Evolutionary conservation across 495 filamentous ascomycete genomes (phyloP), one percentile per base, ranked within the genome.

Genomic region (Neurospora sp.): DNA sequence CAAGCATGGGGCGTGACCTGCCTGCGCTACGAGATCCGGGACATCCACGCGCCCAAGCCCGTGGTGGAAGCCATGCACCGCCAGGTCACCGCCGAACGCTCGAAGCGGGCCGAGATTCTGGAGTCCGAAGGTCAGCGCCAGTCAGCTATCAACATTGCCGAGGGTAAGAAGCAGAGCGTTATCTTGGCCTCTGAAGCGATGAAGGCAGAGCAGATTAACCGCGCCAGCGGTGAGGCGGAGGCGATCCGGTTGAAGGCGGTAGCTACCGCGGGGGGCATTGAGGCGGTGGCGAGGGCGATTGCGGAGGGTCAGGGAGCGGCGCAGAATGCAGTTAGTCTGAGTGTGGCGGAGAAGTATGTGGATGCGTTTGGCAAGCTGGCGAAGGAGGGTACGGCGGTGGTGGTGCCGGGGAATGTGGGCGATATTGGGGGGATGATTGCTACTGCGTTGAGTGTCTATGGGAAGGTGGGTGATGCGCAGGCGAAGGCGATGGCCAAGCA

Each of bases 41-140:
- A 99, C 83, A 98, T 99, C 83, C 96, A 99, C 81, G 96, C 96
- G 0, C 96, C 96, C 1, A 92, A 92, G 7, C 90, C 90, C 54
- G 96, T 98, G 28, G 95, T 98, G 45, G 92, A 91, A 70, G 96
- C 96, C 73, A 99, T 99, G 96, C 96, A 99, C 84, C 89, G 96
- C 38, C 95, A 98, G 81, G 96, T 99, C 19, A 98, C 95, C 4
- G 96, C 96, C 0, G 96, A 99, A 85, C 90, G 96, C 1, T 94
- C 91, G 76, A 99, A 99, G 87, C 91, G 96, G 40, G 96, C 96
- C 71, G 96, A 99, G 85, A 99, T 99, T 75, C 85, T 99, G 19
- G 96, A 99, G 71, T 94, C 92, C 3, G 96, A 99, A 74, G 96
- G 96, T 76, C 96, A 98, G 83, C 86, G 96, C 39, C 96, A 99